Base-by-base conservation (phyloP, 768 basidiomycete species). In the Boletus rubropictus region DNA sequence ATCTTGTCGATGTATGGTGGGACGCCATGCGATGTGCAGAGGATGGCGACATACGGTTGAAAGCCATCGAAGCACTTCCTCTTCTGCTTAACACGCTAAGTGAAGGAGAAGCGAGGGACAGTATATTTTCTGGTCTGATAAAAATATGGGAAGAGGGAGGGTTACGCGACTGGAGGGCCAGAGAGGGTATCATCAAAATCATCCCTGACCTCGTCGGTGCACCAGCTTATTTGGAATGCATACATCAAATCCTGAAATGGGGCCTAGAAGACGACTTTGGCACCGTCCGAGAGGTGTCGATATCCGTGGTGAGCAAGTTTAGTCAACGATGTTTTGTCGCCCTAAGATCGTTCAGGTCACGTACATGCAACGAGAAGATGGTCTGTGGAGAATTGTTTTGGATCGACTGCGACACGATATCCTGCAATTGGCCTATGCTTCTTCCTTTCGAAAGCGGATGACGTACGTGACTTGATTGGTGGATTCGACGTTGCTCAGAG, bases 201-300 rank as follows among this genome's bases (percentile, higher is more conserved):
- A 65, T 93, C 17, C 71, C 72, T 11, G 72, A 68, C 18, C 73
- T 90, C 52, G 60, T 69, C 22, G 65, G 76, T 12, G 72, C 70
- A 14, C 60, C 66, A 18, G 68, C 74, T 15, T 66, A 71, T 21
- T 69, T 74, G 28, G 68, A 70, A n/a, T 61, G 72, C 14, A 61
- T 89, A n/a, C 62, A 75, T 36, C 67, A 65, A 37, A 68, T 94
- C 27, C 64, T 89, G 46, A 66, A 68, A 49, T 72, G 69, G 48
- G 88, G 82, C 0, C 68, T 95, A 34, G 77, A 80, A 52, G 94
- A 96, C 58, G 70, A 68, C 15, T 88, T 89, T 44, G 85, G 90
- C n/a, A 82, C 86, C 29, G 91, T 98, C 4, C 72, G 94, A 44
- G 87, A 90, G 58, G 78, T 81, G 32, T 87, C 84, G 2, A 75